These are phyloP conservation scores for Sanghuangporus sanghuang DNA, from an alignment of 1,284 basidiomycete species.

Conservation along the genomic window DNA sequence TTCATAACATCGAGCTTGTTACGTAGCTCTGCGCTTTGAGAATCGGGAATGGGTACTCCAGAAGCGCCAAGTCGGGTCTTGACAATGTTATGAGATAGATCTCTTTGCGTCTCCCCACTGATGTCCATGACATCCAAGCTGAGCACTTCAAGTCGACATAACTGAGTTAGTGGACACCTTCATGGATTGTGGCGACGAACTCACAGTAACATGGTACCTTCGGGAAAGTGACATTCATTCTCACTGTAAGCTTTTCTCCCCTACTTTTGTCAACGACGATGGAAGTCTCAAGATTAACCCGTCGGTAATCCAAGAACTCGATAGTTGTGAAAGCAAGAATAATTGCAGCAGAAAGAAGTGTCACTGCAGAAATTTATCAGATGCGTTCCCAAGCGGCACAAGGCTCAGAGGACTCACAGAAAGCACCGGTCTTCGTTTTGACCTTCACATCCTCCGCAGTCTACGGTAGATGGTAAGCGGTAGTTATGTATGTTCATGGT, in stretches of 20 bases:
- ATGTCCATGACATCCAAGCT: conserved; percentile 98
- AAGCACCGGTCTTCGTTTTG: conserved; percentile 89
- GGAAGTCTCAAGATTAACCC: conserved; percentile 81
- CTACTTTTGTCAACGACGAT: conserved; percentile 91
- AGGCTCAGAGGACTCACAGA: conserved; percentile 51
- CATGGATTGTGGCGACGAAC: conserved; percentile 28
- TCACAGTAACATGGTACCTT: conserved; percentile 95
- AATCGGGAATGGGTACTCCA: conserved; percentile 57
- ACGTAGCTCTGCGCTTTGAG: conserved; percentile 60
- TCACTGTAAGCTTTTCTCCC: conserved; percentile 90
- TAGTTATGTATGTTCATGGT: conserved; percentile 16
- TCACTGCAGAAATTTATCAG: conserved; percentile 55
- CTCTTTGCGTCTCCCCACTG: conserved; percentile 89
- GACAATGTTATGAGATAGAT: conserved; percentile 84
- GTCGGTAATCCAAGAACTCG: conserved; percentile 95
- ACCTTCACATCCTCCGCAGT: conserved; percentile 98
- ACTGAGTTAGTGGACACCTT: neutral
- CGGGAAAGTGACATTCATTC: conserved; percentile 93
- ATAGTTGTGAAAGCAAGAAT: conserved; percentile 89
- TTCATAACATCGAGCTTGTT: conserved; percentile 84
- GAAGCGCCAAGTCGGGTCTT: conserved; percentile 73
- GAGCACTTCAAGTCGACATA: conserved; percentile 54
- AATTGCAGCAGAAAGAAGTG: conserved; percentile 86
- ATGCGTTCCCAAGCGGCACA: neutral
- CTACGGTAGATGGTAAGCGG: conserved; percentile 35